Percentiles rank a stretch among this genome's conserved stretches.
Evolutionary conservation across 1,284 basidiomycete species (phyloP).

Genomic region (Singerocomus inundabilis): DNA sequence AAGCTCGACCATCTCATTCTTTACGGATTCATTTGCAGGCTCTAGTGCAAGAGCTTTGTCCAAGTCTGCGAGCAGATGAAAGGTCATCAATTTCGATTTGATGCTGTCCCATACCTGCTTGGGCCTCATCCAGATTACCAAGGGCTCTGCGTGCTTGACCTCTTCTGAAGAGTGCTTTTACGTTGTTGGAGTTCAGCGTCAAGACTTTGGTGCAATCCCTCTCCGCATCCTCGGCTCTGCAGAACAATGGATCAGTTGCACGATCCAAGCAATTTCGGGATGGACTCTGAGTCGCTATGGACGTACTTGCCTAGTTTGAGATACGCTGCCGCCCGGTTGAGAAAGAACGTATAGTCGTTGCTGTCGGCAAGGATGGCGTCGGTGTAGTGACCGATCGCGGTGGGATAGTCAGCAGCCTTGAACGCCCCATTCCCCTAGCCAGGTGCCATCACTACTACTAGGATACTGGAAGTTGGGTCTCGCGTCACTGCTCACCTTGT

Average conservation of each 20-base stretch:
- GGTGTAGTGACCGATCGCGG: constrained; percentile 68
- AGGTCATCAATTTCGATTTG: not conserved
- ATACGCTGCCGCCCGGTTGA: constrained; percentile 82
- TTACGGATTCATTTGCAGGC: constrained; percentile 56
- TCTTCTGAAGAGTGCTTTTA: constrained; percentile 71
- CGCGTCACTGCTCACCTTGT: constrained; percentile 22
- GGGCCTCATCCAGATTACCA: constrained; percentile 51
- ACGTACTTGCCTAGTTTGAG: constrained; percentile 83
- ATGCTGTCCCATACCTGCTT: constrained; percentile 46
- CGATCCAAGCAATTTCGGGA: constrained; percentile 2
- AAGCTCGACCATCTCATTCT: constrained; percentile 53
- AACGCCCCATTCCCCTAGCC: constrained; percentile 61
- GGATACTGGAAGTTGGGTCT: not conserved
- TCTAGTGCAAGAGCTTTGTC: constrained; percentile 53
- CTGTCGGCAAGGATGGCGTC: constrained; percentile 66
- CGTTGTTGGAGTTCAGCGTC: constrained; percentile 50
- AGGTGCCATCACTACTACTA: not conserved
- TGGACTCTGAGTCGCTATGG: constrained; percentile 11
- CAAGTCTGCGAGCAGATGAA: constrained; percentile 48
- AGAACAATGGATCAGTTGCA: constrained; percentile 2
- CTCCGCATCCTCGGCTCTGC: constrained; percentile 70
- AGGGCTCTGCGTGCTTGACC: constrained; percentile 62
- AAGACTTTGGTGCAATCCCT: constrained; percentile 66
- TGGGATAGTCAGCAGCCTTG: constrained; percentile 49
- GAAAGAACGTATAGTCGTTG: constrained; percentile 61